phyloP scores from a whole-genome alignment of 2,329 filamentous ascomycete genomes.

The Penicillium sp. region DNA sequence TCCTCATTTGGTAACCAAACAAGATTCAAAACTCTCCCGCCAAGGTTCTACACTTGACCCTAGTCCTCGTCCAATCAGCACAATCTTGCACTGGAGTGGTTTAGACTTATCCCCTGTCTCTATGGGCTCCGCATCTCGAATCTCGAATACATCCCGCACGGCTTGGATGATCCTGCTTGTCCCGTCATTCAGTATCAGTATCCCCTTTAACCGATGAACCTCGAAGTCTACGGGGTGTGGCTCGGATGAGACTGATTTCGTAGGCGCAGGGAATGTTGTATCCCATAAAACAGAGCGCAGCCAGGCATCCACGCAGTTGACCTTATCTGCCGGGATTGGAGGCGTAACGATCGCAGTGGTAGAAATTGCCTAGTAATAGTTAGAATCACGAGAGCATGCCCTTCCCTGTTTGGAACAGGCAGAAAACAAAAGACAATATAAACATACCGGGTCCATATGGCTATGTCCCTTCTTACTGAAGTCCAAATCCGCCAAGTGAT shows the following conservation, averaged over 20 bases:
- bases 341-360: conserved; percentile 73
- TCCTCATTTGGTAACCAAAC: conserved; percentile 15
- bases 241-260: conserved; percentile 9
- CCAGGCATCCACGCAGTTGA: conserved; percentile 74
- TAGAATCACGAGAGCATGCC: neutral
- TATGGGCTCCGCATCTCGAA: conserved; percentile 60
- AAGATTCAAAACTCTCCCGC: conserved; percentile 38
- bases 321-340: conserved; percentile 55
- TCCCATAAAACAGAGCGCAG: conserved; percentile 85
- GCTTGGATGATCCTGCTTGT: conserved; percentile 79
- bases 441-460: conserved; percentile 75
- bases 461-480: conserved; percentile 77
- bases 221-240: conserved; percentile 58
- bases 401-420: neutral
- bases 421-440: neutral
- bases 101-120: conserved; percentile 21
- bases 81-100: conserved; percentile 43
- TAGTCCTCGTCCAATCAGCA: conserved; percentile 49
- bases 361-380: conserved; percentile 66
- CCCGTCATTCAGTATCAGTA: conserved; percentile 66
- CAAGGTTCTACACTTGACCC: conserved; percentile 34
- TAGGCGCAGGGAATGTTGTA: conserved; percentile 30
- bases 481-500: conserved; percentile 72
- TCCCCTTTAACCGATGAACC: conserved; percentile 84
- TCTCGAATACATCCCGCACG: conserved; percentile 90